Evolutionary conservation across 768 basidiomycete species (phyloP).

Genomic region (Hebeloma cylindrosporum): DNA sequence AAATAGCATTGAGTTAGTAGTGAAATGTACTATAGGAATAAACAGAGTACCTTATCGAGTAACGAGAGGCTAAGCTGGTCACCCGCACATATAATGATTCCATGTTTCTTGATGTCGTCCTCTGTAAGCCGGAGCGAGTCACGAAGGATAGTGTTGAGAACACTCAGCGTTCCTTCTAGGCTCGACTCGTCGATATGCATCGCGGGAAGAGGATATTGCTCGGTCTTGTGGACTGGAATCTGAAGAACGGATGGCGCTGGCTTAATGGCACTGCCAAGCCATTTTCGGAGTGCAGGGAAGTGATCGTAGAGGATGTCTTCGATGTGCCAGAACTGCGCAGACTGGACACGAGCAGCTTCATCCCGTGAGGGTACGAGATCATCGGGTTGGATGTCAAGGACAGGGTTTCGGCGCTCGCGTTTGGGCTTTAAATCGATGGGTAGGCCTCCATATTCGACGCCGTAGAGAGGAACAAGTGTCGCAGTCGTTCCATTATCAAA

Average conservation of each 20-base stretch:
- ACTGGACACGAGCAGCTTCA: constrained; percentile 6
- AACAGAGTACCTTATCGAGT: constrained; percentile 13
- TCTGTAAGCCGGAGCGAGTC: constrained; percentile 8
- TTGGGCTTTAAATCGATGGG: constrained; percentile 4
- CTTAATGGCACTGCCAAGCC: not conserved
- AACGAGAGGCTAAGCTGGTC: constrained; percentile 16
- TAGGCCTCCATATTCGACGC: constrained; percentile 12
- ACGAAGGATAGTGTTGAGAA: constrained; percentile 12
- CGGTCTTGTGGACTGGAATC: constrained; percentile 19
- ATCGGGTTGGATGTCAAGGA: constrained; percentile 3
- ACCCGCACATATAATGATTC: constrained; percentile 18
- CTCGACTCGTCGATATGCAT: constrained; percentile 21
- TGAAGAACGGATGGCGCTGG: constrained; percentile 9
- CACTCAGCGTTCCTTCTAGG: constrained; percentile 17
- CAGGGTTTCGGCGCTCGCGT: not conserved
- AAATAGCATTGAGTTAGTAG: too few relatives aligned
- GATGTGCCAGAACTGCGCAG: constrained; percentile 17
- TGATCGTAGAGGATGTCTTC: constrained; percentile 16
- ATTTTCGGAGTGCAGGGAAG: constrained; percentile 7
- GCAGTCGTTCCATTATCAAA: constrained; percentile 33
- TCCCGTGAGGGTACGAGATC: constrained; percentile 13
- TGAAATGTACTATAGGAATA: too few relatives aligned
- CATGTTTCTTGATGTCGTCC: constrained; percentile 16
- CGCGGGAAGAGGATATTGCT: constrained; percentile 21
- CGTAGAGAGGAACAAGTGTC: constrained; percentile 23